Evolutionary conservation across 352 stramenopile genomes (phyloP).

Genomic region (Globisporangium sylvaticum): DNA sequence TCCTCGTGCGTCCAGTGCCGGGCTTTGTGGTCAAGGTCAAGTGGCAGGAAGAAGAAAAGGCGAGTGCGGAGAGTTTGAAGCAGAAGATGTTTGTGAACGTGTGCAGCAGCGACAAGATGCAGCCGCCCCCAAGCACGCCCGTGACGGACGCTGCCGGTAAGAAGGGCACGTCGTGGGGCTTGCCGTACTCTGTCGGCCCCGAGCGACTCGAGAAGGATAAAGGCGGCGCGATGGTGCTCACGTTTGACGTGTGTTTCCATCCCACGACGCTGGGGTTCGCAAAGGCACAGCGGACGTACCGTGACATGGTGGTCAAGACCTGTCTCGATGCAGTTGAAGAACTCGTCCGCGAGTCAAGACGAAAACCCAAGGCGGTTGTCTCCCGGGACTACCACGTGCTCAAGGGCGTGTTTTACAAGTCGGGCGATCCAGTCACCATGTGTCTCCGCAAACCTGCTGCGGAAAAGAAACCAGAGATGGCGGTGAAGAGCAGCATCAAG

Average conservation of each 20-base stretch:
- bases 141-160: conserved; percentile 22
- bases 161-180: conserved; percentile 69
- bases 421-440: conserved; percentile 68
- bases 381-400: conserved; percentile 70
- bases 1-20: conserved; percentile 75
- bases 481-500: neutral
- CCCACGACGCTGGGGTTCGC: conserved; percentile 75
- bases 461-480: conserved; percentile 7
- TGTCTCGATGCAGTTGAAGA: conserved; percentile 82
- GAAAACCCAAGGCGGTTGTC: conserved; percentile 20
- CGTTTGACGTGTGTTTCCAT: conserved; percentile 93
- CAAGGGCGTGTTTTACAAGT: conserved; percentile 88
- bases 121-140: conserved; percentile 60
- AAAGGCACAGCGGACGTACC: conserved; percentile 52
- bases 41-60: conserved; percentile 22
- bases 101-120: conserved; percentile 83
- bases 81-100: conserved; percentile 94
- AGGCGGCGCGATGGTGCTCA: conserved; percentile 48
- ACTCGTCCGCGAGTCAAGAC: conserved; percentile 40
- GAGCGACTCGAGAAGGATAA: conserved; percentile 90
- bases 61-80: neutral
- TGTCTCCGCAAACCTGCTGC: conserved; percentile 37
- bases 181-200: conserved; percentile 90
- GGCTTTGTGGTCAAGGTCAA: conserved; percentile 92
- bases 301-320: conserved; percentile 85